Conservation (phyloP, 768 basidiomycete species). For the Amanita brunnescens region DNA sequence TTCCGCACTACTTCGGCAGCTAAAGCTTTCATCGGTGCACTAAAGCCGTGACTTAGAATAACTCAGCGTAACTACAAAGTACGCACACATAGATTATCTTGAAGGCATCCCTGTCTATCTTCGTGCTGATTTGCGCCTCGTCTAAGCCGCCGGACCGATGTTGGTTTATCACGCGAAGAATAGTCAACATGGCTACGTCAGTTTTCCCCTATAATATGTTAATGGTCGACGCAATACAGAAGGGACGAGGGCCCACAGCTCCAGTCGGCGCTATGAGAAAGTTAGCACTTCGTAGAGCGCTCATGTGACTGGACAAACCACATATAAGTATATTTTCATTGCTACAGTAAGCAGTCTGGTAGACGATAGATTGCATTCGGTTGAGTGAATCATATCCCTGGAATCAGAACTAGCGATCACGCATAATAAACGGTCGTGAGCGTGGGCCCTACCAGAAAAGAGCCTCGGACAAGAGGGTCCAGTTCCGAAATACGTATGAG, state of each 20-base stretch:
- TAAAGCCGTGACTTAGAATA: conserved; percentile 19
- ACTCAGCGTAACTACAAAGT: neutral
- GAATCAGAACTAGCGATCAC: conserved; percentile 3
- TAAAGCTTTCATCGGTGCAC: conserved; percentile 97
- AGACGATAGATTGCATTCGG: conserved; percentile 92
- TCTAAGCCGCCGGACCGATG: conserved; percentile 30
- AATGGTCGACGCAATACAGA: conserved; percentile 3
- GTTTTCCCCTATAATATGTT: conserved; percentile 79
- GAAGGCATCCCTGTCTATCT: conserved; percentile 66
- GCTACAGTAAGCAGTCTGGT: conserved; percentile 84
- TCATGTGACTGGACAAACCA: conserved; percentile 36
- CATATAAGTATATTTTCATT: conserved; percentile 97
- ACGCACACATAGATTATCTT: conserved; percentile 95
- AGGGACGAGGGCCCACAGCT: conserved; percentile 59
- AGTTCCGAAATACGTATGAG: conserved; percentile 65
- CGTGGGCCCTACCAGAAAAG: conserved; percentile 62
- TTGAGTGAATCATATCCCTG: conserved; percentile 86
- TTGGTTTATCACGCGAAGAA: conserved; percentile 81
- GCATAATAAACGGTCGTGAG: neutral
- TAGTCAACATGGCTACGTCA: conserved; percentile 90
- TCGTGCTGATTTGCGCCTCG: conserved; percentile 28
- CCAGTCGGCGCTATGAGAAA: conserved; percentile 79
- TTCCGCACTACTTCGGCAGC: conserved; percentile 95
- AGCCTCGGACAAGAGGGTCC: conserved; percentile 68
- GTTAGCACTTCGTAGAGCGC: neutral